Conservation (phyloP, 306 rosid genomes). For the Fragaria nilgerrensis region DNA sequence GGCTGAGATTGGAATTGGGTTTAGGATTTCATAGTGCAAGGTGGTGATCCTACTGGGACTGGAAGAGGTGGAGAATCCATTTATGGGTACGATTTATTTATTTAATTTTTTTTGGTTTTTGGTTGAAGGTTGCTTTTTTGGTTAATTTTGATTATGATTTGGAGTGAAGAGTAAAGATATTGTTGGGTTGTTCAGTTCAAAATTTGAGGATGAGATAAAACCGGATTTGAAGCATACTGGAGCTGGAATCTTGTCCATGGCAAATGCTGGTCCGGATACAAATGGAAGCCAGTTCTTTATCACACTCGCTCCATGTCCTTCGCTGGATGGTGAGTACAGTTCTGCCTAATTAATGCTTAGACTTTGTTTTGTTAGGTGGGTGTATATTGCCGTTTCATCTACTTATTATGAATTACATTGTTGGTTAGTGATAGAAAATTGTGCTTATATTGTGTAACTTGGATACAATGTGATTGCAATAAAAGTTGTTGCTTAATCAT, state of each 20-base stretch:
- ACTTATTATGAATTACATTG: not conserved
- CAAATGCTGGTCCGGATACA: constrained; percentile 87
- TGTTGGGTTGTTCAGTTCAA: constrained; percentile 41
- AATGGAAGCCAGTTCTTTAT: constrained; percentile 97
- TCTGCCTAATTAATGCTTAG: not conserved
- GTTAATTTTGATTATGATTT: not conserved
- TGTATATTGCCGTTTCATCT: not conserved
- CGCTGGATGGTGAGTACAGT: constrained; percentile 72
- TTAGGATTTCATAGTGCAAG: constrained; percentile 98
- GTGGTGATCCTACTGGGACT: constrained; percentile 99
- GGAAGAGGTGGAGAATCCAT: constrained; percentile 99
- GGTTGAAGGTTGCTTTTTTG: not conserved
- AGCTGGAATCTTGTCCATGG: constrained; percentile 98
- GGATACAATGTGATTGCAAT: not conserved
- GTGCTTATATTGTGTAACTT: not conserved
- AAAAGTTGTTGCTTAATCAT: not conserved
- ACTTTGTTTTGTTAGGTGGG: not conserved
- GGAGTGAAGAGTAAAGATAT: not conserved
- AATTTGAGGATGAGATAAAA: constrained; percentile 91
- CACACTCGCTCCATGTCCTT: constrained; percentile 92
- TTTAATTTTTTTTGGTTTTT: not conserved
- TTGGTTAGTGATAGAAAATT: not conserved
- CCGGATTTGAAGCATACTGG: constrained; percentile 97
- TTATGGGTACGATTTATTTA: constrained; percentile 58
- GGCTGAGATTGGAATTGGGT: constrained; percentile 16